Percentiles rank a stretch among this genome's conserved stretches.
Evolutionary conservation across 2,329 filamentous ascomycete genomes (phyloP).

Genomic region (Aspergillus sp.): DNA sequence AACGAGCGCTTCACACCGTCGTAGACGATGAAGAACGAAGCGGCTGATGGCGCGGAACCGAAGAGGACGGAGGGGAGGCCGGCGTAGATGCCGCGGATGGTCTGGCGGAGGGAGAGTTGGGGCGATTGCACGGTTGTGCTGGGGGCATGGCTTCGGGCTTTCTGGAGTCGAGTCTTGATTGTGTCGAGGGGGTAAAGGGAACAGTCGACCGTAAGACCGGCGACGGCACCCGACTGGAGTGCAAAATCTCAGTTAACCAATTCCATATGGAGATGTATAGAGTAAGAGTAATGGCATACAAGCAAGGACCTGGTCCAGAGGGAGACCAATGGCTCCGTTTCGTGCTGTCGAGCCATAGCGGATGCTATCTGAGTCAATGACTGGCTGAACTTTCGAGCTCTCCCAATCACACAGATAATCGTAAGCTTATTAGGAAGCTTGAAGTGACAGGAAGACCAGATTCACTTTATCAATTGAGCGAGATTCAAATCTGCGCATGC

Average conservation of each 20-base stretch:
- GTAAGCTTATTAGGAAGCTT: too few relatives aligned
- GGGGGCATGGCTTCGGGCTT: conserved; percentile 52
- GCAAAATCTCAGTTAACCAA: conserved; percentile 4
- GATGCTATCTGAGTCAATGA: background rate
- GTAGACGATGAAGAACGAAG: conserved; percentile 96
- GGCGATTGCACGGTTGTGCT: conserved; percentile 40
- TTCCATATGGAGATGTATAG: background rate
- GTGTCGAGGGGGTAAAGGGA: conserved; percentile 97
- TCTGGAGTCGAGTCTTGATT: conserved; percentile 90
- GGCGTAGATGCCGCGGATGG: conserved; percentile 86
- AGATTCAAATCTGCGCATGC: background rate
- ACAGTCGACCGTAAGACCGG: conserved; percentile 92
- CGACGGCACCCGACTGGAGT: conserved; percentile 70
- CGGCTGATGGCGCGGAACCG: conserved; percentile 86
- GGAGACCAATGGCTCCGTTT: conserved; percentile 31
- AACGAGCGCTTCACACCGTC: conserved; percentile 61
- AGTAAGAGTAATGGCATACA: conserved; percentile 15
- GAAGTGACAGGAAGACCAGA: too few relatives aligned
- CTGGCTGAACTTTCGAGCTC: too few relatives aligned
- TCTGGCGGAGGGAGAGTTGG: conserved; percentile 72
- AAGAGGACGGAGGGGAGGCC: conserved; percentile 85
- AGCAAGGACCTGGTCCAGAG: conserved; percentile 39
- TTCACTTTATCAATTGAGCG: too few relatives aligned
- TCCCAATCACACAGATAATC: too few relatives aligned
- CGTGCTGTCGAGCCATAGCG: conserved; percentile 23